Evolutionary conservation across 352 stramenopile species (phyloP).

Genomic region (Phytopythium aichiense): DNA sequence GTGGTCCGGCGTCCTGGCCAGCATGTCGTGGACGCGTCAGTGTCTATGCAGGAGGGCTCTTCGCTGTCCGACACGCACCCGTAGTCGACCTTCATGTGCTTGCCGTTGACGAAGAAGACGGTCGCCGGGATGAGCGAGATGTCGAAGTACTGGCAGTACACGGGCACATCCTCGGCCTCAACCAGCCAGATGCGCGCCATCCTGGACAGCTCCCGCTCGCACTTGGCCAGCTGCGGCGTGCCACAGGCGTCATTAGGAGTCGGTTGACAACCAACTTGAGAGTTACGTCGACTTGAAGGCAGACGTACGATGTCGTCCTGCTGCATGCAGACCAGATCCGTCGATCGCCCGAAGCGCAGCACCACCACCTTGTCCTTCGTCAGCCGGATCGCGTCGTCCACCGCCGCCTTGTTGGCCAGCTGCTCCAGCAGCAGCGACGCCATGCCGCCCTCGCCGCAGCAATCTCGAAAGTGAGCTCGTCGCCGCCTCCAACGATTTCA

Average conservation of each 20-base stretch:
- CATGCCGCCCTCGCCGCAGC: slow-evolving; percentile 17
- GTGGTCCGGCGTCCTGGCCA: slow-evolving; percentile 68
- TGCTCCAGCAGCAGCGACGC: slow-evolving; percentile 72
- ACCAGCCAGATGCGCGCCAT: slow-evolving; percentile 77
- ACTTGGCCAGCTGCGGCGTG: slow-evolving; percentile 53
- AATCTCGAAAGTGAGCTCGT: background rate
- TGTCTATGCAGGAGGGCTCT: background rate
- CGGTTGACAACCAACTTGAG: background rate
- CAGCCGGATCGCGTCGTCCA: slow-evolving; percentile 73
- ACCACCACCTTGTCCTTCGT: slow-evolving; percentile 84
- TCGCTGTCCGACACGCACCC: slow-evolving; percentile 32
- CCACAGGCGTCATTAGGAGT: background rate
- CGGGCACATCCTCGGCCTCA: slow-evolving; percentile 62
- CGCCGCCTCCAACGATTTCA: background rate
- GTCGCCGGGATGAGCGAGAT: slow-evolving; percentile 84
- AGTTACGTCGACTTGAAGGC: background rate
- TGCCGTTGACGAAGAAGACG: slow-evolving; percentile 86
- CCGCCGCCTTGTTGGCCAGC: slow-evolving; percentile 49
- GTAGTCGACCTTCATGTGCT: slow-evolving; percentile 90
- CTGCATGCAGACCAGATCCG: slow-evolving; percentile 72
- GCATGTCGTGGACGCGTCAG: background rate
- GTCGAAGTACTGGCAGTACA: slow-evolving; percentile 89
- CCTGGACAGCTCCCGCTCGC: slow-evolving; percentile 68
- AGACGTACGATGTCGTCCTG: slow-evolving; percentile 76
- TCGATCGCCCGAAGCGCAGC: slow-evolving; percentile 68